These are phyloP conservation scores for Fraxinus nigra DNA, from an alignment of 305 asterid species.

Conservation along the genomic window DNA sequence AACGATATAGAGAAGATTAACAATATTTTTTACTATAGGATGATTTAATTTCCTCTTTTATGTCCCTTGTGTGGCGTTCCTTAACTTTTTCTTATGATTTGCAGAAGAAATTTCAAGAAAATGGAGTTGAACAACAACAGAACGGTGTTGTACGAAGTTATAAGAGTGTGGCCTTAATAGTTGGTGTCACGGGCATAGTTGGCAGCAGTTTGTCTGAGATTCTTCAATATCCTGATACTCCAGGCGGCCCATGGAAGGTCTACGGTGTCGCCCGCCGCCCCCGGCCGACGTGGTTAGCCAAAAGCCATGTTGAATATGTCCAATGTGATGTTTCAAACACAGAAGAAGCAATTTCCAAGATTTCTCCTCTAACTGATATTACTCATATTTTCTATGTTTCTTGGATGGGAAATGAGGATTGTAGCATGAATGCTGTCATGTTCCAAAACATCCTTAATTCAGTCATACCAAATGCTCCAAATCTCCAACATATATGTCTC, in stretches of 20 bases:
- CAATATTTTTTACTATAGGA: neutral
- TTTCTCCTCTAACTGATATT: constrained; percentile 49
- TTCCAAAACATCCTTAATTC: constrained; percentile 48
- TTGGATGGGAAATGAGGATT: constrained; percentile 58
- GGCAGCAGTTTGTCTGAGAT: constrained; percentile 58
- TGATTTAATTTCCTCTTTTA: neutral
- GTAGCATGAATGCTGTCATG: constrained; percentile 48
- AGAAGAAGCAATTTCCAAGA: constrained; percentile 35
- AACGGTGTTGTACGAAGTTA: constrained; percentile 21
- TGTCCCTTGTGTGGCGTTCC: neutral
- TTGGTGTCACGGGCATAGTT: constrained; percentile 59
- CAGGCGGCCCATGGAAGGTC: constrained; percentile 71
- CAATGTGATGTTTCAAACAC: constrained; percentile 55
- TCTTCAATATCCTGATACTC: constrained; percentile 42
- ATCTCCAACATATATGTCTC: constrained; percentile 48
- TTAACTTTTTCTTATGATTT: neutral
- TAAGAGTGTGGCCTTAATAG: constrained; percentile 48
- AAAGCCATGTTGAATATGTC: constrained; percentile 40
- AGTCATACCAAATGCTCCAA: constrained; percentile 44
- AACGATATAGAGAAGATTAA: neutral
- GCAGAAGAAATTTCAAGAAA: constrained; percentile 22
- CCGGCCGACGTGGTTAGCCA: constrained; percentile 39
- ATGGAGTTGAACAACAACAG: neutral
- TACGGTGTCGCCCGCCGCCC: constrained; percentile 64
- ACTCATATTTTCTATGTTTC: constrained; percentile 63